Percentiles rank a stretch among this genome's conserved stretches.
Conservation (phyloP, 2,329 filamentous ascomycete genomes). For the Chrysoporthe cubensis region DNA sequence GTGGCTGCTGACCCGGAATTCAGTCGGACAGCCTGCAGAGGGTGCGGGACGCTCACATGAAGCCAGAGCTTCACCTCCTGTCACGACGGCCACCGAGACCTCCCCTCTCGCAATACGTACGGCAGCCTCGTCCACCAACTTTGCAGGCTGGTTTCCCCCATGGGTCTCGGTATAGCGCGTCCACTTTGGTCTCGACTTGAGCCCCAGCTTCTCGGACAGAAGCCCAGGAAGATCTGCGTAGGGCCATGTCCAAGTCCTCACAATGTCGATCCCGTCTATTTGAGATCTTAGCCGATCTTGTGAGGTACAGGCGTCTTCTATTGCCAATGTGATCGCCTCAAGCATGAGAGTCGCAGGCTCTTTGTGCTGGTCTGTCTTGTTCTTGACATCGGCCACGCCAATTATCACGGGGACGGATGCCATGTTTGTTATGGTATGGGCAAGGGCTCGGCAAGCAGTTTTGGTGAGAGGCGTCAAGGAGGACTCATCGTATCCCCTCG, state of each 20-base stretch:
- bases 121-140: slow-evolving; percentile 66
- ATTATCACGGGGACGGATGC: slow-evolving; percentile 56
- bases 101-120: slow-evolving; percentile 57
- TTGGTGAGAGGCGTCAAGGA: no score
- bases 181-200: slow-evolving; percentile 47
- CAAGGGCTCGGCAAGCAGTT: not conserved
- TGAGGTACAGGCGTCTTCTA: slow-evolving; percentile 51
- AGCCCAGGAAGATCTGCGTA: slow-evolving; percentile 62
- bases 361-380: slow-evolving; percentile 59
- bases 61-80: slow-evolving; percentile 68
- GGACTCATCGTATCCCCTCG: no score
- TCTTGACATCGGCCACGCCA: slow-evolving; percentile 65
- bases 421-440: not conserved
- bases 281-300: slow-evolving; percentile 43
- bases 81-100: slow-evolving; percentile 60
- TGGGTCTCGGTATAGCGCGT: slow-evolving; percentile 55
- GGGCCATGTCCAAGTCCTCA: slow-evolving; percentile 69
- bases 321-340: slow-evolving; percentile 54
- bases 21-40: not conserved
- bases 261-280: slow-evolving; percentile 63
- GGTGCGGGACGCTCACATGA: slow-evolving; percentile 46
- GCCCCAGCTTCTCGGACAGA: slow-evolving; percentile 52
- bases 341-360: slow-evolving; percentile 65
- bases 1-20: not conserved
- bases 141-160: slow-evolving; percentile 66